Percentiles rank a stretch among this genome's conserved stretches.
Conservation (phyloP, 768 basidiomycete species). For the Cystofilobasidium macerans region DNA sequence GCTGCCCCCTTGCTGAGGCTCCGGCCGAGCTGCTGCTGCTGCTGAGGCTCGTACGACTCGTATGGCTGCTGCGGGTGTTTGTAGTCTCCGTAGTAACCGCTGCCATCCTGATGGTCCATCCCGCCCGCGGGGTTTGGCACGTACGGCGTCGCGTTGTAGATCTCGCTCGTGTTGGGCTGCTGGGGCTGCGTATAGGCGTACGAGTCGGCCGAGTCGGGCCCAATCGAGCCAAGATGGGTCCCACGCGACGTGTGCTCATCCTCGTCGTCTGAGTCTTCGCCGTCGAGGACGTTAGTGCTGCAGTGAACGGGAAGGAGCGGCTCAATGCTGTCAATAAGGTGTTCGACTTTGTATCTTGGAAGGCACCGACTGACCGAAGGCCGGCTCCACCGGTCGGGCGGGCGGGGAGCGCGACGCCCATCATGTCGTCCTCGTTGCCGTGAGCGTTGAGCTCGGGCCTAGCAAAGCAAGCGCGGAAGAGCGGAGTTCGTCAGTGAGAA, state of each 20-base stretch:
- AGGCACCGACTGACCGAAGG: conserved; percentile 12
- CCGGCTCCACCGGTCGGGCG: conserved; percentile 26
- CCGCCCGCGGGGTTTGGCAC: conserved; percentile 5
- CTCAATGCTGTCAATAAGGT: not conserved
- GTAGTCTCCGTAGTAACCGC: not conserved
- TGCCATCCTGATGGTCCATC: not conserved
- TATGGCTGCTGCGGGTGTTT: not conserved
- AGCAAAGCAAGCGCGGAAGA: too few species aligned
- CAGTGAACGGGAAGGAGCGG: not conserved
- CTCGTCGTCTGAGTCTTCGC: conserved; percentile 25
- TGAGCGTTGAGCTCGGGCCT: conserved; percentile 27
- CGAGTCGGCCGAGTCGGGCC: conserved; percentile 1
- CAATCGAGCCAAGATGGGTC: conserved; percentile 1
- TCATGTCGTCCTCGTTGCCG: conserved; percentile 21
- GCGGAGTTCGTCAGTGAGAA: too few species aligned
- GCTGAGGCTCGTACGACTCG: conserved; percentile 10
- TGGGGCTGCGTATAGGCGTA: conserved; percentile 18
- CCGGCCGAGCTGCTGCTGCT: too few species aligned
- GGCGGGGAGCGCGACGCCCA: conserved; percentile 24
- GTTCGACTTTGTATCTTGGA: not conserved
- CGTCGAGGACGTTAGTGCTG: conserved; percentile 26
- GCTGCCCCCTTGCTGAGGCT: too few species aligned
- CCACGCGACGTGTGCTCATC: not conserved
- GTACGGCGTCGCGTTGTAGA: conserved; percentile 6
- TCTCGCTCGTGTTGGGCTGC: not conserved